phyloP scores from a whole-genome alignment of 148 eudicot genomes.

The Rheum nobile region DNA sequence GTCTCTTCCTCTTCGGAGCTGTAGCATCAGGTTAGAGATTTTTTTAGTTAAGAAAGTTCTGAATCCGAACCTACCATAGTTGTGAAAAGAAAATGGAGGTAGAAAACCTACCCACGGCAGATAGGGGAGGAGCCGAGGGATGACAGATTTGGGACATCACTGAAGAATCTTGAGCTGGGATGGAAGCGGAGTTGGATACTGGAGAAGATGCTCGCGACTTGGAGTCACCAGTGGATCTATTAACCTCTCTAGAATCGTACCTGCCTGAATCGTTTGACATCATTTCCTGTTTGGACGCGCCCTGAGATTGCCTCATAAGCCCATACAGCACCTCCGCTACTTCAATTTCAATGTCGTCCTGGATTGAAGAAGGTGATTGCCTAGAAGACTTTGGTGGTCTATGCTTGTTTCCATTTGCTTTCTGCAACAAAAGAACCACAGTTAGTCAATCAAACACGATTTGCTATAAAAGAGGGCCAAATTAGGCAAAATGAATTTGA shows the following conservation, averaged over 20 bases:
- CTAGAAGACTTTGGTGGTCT: constrained; percentile 57
- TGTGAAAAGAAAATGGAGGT: neutral
- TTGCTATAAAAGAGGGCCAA: neutral
- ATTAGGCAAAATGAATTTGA: neutral
- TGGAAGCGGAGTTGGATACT: constrained; percentile 25
- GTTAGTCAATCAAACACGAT: constrained; percentile 5
- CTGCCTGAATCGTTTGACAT: constrained; percentile 28
- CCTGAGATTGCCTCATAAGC: constrained; percentile 72
- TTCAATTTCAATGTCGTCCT: constrained; percentile 90
- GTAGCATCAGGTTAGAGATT: constrained; percentile 5
- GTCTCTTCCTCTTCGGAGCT: constrained; percentile 85
- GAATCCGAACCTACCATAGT: neutral
- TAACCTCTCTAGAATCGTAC: constrained; percentile 26
- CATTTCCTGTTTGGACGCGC: constrained; percentile 43
- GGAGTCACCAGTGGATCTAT: constrained; percentile 35
- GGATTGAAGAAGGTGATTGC: constrained; percentile 52
- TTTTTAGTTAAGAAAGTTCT: neutral
- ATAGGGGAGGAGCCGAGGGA: constrained; percentile 23
- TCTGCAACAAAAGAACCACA: constrained; percentile 33
- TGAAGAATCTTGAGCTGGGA: constrained; percentile 13
- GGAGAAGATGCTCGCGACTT: constrained; percentile 62
- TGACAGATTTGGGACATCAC: constrained; percentile 24
- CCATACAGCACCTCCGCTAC: constrained; percentile 90
- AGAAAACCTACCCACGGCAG: constrained; percentile 45
- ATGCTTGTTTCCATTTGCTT: constrained; percentile 48